A percentile compares a stretch with the other conserved stretches of the same genome.
These are phyloP conservation scores for Groenewaldozyma sp. DNA, from an alignment of 1,139 yeast genomes.

Conservation along the genomic window DNA sequence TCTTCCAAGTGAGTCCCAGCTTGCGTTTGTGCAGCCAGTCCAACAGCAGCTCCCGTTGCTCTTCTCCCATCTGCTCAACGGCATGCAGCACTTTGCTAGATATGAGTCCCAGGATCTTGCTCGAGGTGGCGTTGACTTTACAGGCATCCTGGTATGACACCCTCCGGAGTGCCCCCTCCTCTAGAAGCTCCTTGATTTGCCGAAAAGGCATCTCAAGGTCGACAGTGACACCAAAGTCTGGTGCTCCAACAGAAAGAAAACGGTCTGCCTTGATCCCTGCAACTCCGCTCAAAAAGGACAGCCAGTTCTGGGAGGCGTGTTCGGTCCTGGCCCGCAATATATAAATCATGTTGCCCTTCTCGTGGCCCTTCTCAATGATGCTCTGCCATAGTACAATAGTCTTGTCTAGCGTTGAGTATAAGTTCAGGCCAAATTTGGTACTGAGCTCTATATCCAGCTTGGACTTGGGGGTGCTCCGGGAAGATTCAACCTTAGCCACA, in stretches of 20 bases:
- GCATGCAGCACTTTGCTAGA: slow-evolving; percentile 25
- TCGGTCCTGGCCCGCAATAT: slow-evolving; percentile 46
- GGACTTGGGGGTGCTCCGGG: slow-evolving; percentile 25
- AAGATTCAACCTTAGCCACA: slow-evolving; percentile 28
- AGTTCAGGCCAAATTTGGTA: slow-evolving; percentile 33
- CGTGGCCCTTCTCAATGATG: slow-evolving; percentile 8
- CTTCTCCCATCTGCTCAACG: slow-evolving; percentile 19
- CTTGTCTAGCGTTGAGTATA: slow-evolving; percentile 63
- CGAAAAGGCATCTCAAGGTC: slow-evolving; percentile 35
- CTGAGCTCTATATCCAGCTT: slow-evolving; percentile 18
- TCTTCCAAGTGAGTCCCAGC: slow-evolving; percentile 53
- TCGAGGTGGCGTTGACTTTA: slow-evolving; percentile 14
- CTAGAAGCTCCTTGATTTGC: slow-evolving; percentile 1
- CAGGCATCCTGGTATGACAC: slow-evolving; percentile 10
- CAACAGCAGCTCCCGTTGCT: slow-evolving; percentile 9
- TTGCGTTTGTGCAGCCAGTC: slow-evolving; percentile 23
- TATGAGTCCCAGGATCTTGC: slow-evolving; percentile 19
- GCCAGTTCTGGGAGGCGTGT: slow-evolving; percentile 48
- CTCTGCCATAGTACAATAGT: slow-evolving; percentile 46
- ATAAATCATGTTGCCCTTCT: slow-evolving; percentile 33
- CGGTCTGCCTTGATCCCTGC: slow-evolving; percentile 28
- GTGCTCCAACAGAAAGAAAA: slow-evolving; percentile 38
- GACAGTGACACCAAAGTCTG: slow-evolving; percentile 41
- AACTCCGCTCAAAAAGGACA: slow-evolving; percentile 44
- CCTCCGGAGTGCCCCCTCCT: slow-evolving; percentile 3